A percentile compares a stretch with the other conserved stretches of the same genome.
Conservation (phyloP, 495 filamentous ascomycete species). For the Hyaloscypha variabilis region DNA sequence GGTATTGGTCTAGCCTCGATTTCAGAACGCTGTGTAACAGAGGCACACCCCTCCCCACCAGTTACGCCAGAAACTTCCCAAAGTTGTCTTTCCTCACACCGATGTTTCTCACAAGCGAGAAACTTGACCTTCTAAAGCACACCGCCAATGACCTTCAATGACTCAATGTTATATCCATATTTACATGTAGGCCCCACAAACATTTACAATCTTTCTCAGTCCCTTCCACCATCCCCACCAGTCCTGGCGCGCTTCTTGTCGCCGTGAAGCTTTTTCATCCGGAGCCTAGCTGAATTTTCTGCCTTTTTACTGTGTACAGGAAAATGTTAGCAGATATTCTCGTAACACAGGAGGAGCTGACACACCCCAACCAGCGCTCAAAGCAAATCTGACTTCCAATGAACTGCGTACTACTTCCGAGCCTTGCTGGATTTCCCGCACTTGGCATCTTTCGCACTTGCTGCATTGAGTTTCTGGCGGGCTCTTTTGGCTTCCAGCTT, state of each 20-base stretch:
- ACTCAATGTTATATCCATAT: background rate
- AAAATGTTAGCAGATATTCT: conserved; percentile 2
- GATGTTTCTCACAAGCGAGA: background rate
- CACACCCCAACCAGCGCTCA: background rate
- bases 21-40: background rate
- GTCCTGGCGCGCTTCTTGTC: conserved; percentile 69
- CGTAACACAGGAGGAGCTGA: background rate
- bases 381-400: background rate
- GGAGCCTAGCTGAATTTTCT: conserved; percentile 71
- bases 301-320: conserved; percentile 60
- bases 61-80: background rate
- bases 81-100: background rate
- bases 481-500: background rate
- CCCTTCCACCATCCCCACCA: conserved; percentile 2
- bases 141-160: background rate
- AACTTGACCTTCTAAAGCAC: background rate
- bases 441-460: background rate
- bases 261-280: conserved; percentile 74
- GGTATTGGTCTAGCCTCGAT: background rate
- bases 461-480: background rate
- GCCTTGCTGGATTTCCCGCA: background rate
- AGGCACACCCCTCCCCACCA: background rate
- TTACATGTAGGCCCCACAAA: background rate
- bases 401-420: background rate
- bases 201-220: background rate